Base-by-base conservation (phyloP, 2,329 filamentous ascomycete species). In the Ploettnerulaceae sp. region DNA sequence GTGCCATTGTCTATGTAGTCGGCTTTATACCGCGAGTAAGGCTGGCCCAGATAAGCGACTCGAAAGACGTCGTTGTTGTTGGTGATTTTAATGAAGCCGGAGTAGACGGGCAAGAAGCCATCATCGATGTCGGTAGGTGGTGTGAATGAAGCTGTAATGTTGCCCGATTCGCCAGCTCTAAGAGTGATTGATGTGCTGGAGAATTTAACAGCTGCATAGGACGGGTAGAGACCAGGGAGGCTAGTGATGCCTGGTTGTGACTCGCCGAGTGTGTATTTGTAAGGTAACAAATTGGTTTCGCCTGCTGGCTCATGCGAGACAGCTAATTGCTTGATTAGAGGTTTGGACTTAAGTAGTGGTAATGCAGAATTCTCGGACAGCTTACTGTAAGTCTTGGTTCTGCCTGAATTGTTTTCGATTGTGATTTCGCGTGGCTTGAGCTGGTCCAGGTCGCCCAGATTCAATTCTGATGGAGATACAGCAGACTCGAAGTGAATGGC, bases 101-200 rank as follows among this genome's bases (percentile, higher is more conserved):
- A 35, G 7, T 35, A 35, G 4, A 35, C 32, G 7, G 32, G 32
- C 18, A 35, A 35, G 18, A 35, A 35, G 7, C 22, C 17, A 5
- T 22, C 18, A 5, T 35, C 17, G 32, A 35, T 20, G 18, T 35
- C 32, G 1, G 32, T 35, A 12, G 32, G 32, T 5, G 46, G 53
- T 5, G 59, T 58, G 6, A 60, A 34, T 7, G 55, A 45, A 18
- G 59, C 51, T 1, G 49, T 26, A 4, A 62, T 45, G 3, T 46
- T 45, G 2, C 41, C 22, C 9, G 51, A 55, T 17, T 57, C 36
- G 2, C 57, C 57, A n/a, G 54, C 35, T 12, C 42, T 32, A 12
- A 63, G 26, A 22, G 48, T 54, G 5, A 61, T 17, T 2, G 46
- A 35, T 7, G 32, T 35, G 32, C 4, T 21, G 5, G 32, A 35